Evolutionary conservation across 352 stramenopile species (phyloP), one percentile per base, ranked within the genome.

Genomic region (Phytophthora idaei): DNA sequence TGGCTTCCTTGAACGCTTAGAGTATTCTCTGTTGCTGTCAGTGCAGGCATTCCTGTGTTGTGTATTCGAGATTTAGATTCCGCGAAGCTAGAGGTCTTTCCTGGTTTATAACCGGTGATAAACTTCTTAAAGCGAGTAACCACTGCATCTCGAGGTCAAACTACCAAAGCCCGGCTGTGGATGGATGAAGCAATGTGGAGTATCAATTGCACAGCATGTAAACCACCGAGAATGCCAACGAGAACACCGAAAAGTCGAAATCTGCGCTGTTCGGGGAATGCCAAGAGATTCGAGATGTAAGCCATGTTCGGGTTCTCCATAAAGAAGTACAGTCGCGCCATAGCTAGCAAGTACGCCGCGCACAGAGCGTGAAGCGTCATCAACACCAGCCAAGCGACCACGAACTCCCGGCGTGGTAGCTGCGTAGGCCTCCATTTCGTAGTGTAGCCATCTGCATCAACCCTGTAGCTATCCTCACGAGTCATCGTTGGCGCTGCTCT

Each of bases 351-450:
- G 27, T 61, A 61, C 9, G 44, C 31, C 5, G 15, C 55, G 8
- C 41, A 53, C 10, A 61, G 31, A 53, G 15, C 55, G 36, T 61
- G 55, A 6, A 61, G 34, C n/a, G 32, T 27, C 28, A 61, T 25
- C 32, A 61, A 27, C 11, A 61, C 17, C 11, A 61, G 10, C 55
- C 55, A 61, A 37, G 28, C 44, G 5, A 27, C 12, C 5, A 54
- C 21, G 42, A 61, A 61, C 7, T 61, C 55, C 15, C n/a, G 15
- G 32, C 28, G 48, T 55, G 48, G 48, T 21, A 55, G 8, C 31
- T 8, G 3, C 14, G 31, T 11, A n/a, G 4, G 8, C 12, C 12
- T 55, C n/a, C 29, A 6, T 4, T 15, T 42, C 31, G 25, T 42
- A 41, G 47, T 54, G 28, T 39, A 41, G 29, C 28, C 46, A 25